These are phyloP conservation scores for Croton laevigatus DNA, from an alignment of 441 rosid species.

Conservation along the genomic window DNA sequence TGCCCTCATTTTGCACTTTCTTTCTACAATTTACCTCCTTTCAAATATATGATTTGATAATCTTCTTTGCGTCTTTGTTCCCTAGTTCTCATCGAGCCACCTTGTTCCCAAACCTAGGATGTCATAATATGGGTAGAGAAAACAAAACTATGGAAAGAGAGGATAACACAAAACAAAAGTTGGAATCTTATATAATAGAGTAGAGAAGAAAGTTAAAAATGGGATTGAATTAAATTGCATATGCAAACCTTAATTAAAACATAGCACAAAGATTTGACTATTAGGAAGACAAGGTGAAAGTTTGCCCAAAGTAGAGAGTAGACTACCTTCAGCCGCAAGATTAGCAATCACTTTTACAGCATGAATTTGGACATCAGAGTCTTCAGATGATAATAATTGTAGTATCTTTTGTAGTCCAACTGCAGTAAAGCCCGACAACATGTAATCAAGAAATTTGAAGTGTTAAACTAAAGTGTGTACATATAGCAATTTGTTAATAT, in stretches of 20 bases:
- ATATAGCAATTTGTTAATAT: background rate
- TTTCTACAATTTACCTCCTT: no score
- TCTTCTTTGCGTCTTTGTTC: no score
- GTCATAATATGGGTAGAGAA: no score
- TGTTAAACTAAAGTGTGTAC: slow-evolving; percentile 1
- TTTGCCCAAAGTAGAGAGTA: background rate
- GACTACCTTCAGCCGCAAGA: slow-evolving; percentile 92
- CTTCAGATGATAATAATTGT: slow-evolving; percentile 74
- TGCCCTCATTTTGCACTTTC: no score
- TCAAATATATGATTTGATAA: no score
- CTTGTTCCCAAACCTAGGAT: no score
- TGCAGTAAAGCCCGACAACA: slow-evolving; percentile 27
- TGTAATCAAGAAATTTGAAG: slow-evolving; percentile 12
- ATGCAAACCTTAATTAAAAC: background rate
- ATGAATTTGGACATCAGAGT: slow-evolving; percentile 76
- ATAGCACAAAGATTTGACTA: background rate
- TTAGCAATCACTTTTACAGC: slow-evolving; percentile 93
- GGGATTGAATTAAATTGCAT: background rate
- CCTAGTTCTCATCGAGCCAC: no score
- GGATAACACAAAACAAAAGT: no score
- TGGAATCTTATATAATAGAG: background rate
- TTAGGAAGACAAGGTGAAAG: background rate
- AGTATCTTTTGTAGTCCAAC: slow-evolving; percentile 87
- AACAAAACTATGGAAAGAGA: no score
- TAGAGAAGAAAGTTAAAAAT: background rate